Evolutionary conservation across 148 eudicot genomes (phyloP), one percentile per base, ranked within the genome.

Genomic region (Camellia granthamiana): DNA sequence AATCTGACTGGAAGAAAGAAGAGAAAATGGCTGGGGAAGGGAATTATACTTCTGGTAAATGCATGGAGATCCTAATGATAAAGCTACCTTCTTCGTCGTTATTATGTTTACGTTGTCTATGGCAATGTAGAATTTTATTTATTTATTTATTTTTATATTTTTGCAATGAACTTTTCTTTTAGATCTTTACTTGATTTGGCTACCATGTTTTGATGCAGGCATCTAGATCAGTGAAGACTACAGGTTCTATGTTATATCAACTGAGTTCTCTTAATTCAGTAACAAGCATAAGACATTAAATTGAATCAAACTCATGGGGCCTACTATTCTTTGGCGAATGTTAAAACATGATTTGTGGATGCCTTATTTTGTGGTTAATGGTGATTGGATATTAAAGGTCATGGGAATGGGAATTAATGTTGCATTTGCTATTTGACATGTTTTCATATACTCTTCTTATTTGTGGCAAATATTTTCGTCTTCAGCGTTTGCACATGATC

Each of bases 1-100:
- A 89, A 90, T 96, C 97, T 51, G 98, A 96, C 60, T 96, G 98
- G 98, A 96, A 96, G 89, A 91, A 87, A 84, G 99, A 93, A 62
- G 98, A 93, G 61, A 93, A 87, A 78, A 84, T 86, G 90, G 98
- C 98, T 77, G 99, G 99, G 78, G 99, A 96, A 84, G 92, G 99
- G 98, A 96, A 96, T 82, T 90, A 90, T 85, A 96, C 99, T 3
- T 88, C 98, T 65, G 99, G 99, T 64, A 91, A 96, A 89, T 96
- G 99, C 90, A 89, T 70, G 99, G 99, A 23, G 93, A 96, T 78
- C 71, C 92, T 42, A 81, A 96, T 61, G 94, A 96, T 82, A 93
- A 92, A 92, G 96, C 96, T 93, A 87, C 44, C 15, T 9, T 69
- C 46, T 49, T 15, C 52, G 1, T 42, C 16, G 42, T 76, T 60